A percentile compares a stretch with the other conserved stretches of the same genome.
Conservation (phyloP, 352 stramenopile species). For the Phytopythium chamaehyphon region DNA sequence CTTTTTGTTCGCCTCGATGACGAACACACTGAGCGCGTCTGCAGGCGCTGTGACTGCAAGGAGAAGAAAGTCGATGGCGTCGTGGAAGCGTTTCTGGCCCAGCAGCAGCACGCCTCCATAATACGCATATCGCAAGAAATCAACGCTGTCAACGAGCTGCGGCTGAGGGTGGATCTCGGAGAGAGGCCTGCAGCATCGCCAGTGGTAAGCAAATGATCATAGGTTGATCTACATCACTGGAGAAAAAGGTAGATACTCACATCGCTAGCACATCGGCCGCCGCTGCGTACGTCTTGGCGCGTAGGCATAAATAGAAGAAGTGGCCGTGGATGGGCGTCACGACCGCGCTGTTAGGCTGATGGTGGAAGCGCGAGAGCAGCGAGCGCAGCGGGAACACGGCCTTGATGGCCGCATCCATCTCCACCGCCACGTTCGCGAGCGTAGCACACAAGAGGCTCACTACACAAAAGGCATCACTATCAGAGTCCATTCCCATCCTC, state of each 20-base stretch:
- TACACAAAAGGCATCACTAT: constrained; percentile 7
- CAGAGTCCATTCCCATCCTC: background rate
- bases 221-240: background rate
- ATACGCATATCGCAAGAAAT: constrained; percentile 83
- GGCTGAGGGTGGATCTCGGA: constrained; percentile 66
- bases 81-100: constrained; percentile 72
- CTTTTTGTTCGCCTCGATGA: constrained; percentile 84
- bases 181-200: constrained; percentile 38
- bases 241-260: constrained; percentile 27
- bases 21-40: constrained; percentile 67
- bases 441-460: constrained; percentile 50
- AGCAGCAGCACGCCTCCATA: constrained; percentile 74
- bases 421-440: constrained; percentile 42
- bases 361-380: constrained; percentile 59
- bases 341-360: constrained; percentile 36
- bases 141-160: constrained; percentile 44
- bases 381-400: constrained; percentile 64
- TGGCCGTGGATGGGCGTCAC: constrained; percentile 65
- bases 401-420: constrained; percentile 53
- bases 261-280: constrained; percentile 61
- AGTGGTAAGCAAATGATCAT: too few relatives aligned
- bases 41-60: constrained; percentile 72
- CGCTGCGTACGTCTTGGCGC: constrained; percentile 76
- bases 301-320: constrained; percentile 79
- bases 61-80: constrained; percentile 71